These are phyloP conservation scores for Pyrenochaeta sp. DNA, from an alignment of 2,329 filamentous ascomycete genomes.

Conservation along the genomic window DNA sequence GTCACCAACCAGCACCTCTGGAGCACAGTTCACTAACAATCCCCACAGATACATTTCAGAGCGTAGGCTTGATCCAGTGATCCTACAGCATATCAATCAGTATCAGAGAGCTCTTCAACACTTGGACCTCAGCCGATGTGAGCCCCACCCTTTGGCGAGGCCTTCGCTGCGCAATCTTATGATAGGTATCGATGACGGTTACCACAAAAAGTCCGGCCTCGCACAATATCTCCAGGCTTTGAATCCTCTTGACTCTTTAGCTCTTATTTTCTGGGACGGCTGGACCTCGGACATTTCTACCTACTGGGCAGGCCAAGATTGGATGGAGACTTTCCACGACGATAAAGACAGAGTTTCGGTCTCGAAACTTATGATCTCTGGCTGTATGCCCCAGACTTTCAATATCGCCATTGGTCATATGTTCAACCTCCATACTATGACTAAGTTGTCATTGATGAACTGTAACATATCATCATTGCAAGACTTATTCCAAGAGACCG, in stretches of 20 bases:
- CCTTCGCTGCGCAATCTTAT: neutral
- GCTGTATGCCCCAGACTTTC: slow-evolving; percentile 5
- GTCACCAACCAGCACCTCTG: too few relatives aligned
- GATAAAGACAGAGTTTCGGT: neutral
- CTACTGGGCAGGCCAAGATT: neutral
- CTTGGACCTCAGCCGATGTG: slow-evolving; percentile 1
- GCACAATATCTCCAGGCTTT: neutral
- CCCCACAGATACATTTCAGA: slow-evolving; percentile 4
- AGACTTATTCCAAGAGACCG: neutral
- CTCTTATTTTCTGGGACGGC: neutral
- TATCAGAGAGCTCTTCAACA: slow-evolving; percentile 1
- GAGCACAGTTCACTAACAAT: neutral
- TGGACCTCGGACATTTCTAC: neutral
- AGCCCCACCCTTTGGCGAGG: neutral
- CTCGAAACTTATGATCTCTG: neutral
- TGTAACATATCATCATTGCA: neutral
- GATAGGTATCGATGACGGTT: neutral
- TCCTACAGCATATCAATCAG: neutral
- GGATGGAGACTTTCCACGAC: neutral
- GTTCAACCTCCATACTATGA: slow-evolving; percentile 7
- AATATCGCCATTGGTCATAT: neutral
- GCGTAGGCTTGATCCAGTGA: neutral
- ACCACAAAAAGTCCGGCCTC: neutral
- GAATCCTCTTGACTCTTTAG: slow-evolving; percentile 6
- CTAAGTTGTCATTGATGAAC: slow-evolving; percentile 1